These are phyloP conservation scores for Nothophytophthora sp. DNA, from an alignment of 352 stramenopile species.

Conservation along the genomic window DNA sequence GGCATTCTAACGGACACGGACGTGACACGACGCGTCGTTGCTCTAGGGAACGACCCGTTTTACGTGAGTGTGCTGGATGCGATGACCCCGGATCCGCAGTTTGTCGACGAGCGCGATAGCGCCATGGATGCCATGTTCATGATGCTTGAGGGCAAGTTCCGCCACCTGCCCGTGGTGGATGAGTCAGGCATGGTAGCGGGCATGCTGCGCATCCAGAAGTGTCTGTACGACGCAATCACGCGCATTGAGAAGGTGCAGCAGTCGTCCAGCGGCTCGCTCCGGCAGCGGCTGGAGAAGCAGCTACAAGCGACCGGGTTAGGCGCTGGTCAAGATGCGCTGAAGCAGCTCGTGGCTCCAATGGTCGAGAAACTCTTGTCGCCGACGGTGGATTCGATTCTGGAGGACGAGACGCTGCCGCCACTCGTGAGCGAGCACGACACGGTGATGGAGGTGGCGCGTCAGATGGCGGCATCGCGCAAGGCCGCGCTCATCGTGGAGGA, in stretches of 20 bases:
- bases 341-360: slow-evolving; percentile 81
- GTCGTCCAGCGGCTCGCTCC: slow-evolving; percentile 68
- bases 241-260: slow-evolving; percentile 94
- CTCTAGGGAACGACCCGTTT: slow-evolving; percentile 82
- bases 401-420: slow-evolving; percentile 75
- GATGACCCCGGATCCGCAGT: slow-evolving; percentile 89
- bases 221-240: slow-evolving; percentile 97
- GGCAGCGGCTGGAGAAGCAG: slow-evolving; percentile 79
- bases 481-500: slow-evolving; percentile 84
- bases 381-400: slow-evolving; percentile 80
- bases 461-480: slow-evolving; percentile 86
- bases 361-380: slow-evolving; percentile 87
- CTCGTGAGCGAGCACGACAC: slow-evolving; percentile 77
- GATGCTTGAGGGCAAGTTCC: slow-evolving; percentile 93
- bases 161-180: slow-evolving; percentile 96
- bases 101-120: slow-evolving; percentile 88
- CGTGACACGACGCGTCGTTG: slow-evolving; percentile 84
- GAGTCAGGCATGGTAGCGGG: slow-evolving; percentile 91
- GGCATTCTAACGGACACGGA: slow-evolving; percentile 97
- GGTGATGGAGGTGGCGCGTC: slow-evolving; percentile 83
- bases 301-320: slow-evolving; percentile 63
- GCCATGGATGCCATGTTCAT: slow-evolving; percentile 92
- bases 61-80: slow-evolving; percentile 84
- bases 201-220: slow-evolving; percentile 99
- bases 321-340: slow-evolving; percentile 59